A percentile compares a stretch with the other conserved stretches of the same genome.
Conservation (phyloP, 306 rosid genomes). For the Dryas alaskensis region DNA sequence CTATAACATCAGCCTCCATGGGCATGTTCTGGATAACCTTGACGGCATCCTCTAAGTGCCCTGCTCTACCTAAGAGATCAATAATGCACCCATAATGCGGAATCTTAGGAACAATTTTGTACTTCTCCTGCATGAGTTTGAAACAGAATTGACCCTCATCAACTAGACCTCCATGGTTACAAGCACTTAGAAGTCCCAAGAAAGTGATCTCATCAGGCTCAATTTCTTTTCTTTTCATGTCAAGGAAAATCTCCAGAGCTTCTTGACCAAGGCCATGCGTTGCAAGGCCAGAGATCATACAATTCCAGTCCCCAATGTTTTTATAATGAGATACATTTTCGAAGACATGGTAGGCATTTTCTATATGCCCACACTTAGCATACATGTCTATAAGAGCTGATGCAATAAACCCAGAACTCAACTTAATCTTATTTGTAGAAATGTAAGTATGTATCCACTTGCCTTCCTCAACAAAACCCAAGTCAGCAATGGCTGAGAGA, state of each 20-base stretch:
- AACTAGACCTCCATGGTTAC: conserved; percentile 54
- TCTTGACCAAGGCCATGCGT: conserved; percentile 49
- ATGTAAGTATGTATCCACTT: conserved; percentile 49
- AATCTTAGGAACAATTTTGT: conserved; percentile 43
- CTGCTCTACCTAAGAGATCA: conserved; percentile 47
- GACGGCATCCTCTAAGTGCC: conserved; percentile 42
- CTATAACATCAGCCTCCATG: conserved; percentile 45
- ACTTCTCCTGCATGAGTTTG: conserved; percentile 50
- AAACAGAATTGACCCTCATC: conserved; percentile 45
- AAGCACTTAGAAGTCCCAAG: conserved; percentile 48
- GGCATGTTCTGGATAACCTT: conserved; percentile 39
- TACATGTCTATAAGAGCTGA: conserved; percentile 57
- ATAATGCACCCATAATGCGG: conserved; percentile 53
- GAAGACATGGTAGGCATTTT: conserved; percentile 44
- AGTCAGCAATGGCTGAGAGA: conserved; percentile 53
- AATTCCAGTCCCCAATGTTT: conserved; percentile 51
- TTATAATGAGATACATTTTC: conserved; percentile 29
- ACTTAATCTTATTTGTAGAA: conserved; percentile 24
- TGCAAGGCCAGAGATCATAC: conserved; percentile 48
- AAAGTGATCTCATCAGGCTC: conserved; percentile 50
- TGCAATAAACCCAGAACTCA: conserved; percentile 33
- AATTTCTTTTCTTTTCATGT: conserved; percentile 38
- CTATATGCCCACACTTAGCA: conserved; percentile 56
- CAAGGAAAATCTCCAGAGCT: conserved; percentile 40
- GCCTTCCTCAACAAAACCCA: conserved; percentile 61